Evolutionary conservation across 1,139 yeast genomes (phyloP), one percentile per base, ranked within the genome.

Genomic region (Pichia terricola): DNA sequence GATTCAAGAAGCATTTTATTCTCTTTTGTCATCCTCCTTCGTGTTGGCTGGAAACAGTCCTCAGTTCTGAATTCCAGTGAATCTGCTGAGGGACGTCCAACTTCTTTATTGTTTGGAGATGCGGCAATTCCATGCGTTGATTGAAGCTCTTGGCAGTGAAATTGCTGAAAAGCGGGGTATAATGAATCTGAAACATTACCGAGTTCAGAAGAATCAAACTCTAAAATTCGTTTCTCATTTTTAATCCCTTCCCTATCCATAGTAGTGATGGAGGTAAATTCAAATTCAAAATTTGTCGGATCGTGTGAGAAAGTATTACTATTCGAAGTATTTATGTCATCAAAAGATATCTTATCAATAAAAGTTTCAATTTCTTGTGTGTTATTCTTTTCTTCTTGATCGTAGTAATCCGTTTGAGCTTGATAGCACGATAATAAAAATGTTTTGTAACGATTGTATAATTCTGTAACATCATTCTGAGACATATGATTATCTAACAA

Each of bases 381-480:
- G 9, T 25, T 38, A n/a, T 30, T 8, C 8, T 9, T 3, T 3
- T 36, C 10, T 5, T 25, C 6, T 3, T 10, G 9, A 16, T 34
- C 40, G 26, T 32, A 41, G 31, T 31, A 44, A 4, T 39, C 38
- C 34, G 35, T 4, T 16, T 39, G 26, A 9, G 34, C 1, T 4
- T 16, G 5, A 30, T 41, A 42, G 8, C 26, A 7, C 3, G 28
- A 26, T 3, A 40, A 5, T 5, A 48, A 6, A 37, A 35, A 46
- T 8, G 32, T 34, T 35, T 50, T 46, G 32, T 50, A 50, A 6
- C 34, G 34, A 8, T 34, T 22, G 31, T 40, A 50, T n/a, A 48
- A 34, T 10, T 39, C 38, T 2, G 35, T 35, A 5, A 48, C 37
- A 26, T 43, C 45, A 4, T 40, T n/a, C 26, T 33, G 28, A 3